phyloP scores from a whole-genome alignment of 805 yeast genomes.

The Candida multigemmis region DNA sequence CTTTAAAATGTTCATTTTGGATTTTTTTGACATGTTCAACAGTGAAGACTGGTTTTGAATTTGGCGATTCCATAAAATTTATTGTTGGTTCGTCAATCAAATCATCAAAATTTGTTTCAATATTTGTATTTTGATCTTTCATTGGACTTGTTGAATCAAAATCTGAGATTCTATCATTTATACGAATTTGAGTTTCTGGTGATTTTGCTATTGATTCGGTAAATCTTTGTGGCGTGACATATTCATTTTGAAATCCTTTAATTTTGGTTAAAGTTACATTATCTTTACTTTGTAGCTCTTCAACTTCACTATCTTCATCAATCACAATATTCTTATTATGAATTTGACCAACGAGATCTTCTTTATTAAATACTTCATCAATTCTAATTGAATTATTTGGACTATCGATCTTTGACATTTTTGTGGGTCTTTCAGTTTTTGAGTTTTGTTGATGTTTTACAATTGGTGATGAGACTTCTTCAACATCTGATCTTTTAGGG shows the following conservation, averaged over 20 bases:
- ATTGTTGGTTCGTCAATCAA: constrained; percentile 15
- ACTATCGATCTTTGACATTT: constrained; percentile 10
- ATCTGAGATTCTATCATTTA: background rate
- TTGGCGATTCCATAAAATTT: constrained; percentile 20
- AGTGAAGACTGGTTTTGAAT: constrained; percentile 23
- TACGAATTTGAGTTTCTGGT: constrained; percentile 14
- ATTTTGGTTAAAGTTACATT: too few species aligned
- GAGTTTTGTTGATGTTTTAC: background rate
- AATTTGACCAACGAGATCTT: constrained; percentile 14
- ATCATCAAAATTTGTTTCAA: constrained; percentile 5
- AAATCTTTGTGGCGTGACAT: constrained; percentile 18
- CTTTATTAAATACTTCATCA: constrained; percentile 13
- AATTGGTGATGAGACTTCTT: constrained; percentile 2
- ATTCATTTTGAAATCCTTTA: too few species aligned
- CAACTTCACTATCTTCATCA: constrained; percentile 13
- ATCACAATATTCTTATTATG: constrained; percentile 3
- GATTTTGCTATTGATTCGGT: constrained; percentile 22
- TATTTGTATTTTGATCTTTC: background rate
- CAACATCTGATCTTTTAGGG: constrained; percentile 2
- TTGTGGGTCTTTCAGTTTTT: constrained; percentile 3
- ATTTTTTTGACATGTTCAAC: constrained; percentile 15
- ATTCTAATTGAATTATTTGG: constrained; percentile 7
- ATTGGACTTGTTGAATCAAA: background rate
- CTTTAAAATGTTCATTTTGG: constrained; percentile 11
- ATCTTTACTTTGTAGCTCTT: constrained; percentile 6